phyloP scores from a whole-genome alignment of 495 filamentous ascomycete species.

The Parachaetomium inaequale region DNA sequence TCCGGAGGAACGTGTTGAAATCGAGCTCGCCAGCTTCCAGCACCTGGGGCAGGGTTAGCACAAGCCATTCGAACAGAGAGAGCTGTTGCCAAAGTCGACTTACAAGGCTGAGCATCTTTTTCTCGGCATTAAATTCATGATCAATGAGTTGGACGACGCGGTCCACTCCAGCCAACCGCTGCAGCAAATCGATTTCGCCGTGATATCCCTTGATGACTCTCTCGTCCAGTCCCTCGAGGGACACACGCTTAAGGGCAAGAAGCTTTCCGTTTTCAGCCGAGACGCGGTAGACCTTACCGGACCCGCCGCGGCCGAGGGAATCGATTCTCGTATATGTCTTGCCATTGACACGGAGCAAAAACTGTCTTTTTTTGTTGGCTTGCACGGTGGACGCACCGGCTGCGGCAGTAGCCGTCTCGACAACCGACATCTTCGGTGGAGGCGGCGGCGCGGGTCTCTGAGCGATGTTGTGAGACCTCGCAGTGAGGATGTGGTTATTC shows the following conservation, averaged over 20 bases:
- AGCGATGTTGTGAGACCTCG: constrained; percentile 77
- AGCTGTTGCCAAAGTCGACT: constrained; percentile 32
- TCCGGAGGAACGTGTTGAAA: constrained; percentile 74
- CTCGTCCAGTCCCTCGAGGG: constrained; percentile 85
- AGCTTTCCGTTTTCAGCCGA: constrained; percentile 95
- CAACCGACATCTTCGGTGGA: constrained; percentile 88
- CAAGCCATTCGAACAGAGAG: not conserved
- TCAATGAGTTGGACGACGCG: constrained; percentile 87
- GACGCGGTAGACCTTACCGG: constrained; percentile 89
- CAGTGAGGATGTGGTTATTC: constrained; percentile 65
- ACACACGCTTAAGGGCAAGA: constrained; percentile 89
- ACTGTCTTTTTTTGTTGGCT: constrained; percentile 67
- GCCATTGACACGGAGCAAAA: constrained; percentile 81
- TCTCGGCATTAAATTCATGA: constrained; percentile 86
- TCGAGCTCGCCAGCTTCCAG: constrained; percentile 99
- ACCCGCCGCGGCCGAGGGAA: constrained; percentile 86
- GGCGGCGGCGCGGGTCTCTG: constrained; percentile 77
- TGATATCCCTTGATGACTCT: constrained; percentile 82
- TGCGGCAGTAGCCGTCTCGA: constrained; percentile 83
- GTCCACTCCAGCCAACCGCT: constrained; percentile 75
- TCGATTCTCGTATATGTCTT: constrained; percentile 86
- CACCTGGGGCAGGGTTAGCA: constrained; percentile 46
- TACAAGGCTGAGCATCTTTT: constrained; percentile 78
- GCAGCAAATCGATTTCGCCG: constrained; percentile 91
- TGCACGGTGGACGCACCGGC: constrained; percentile 71